Percentiles rank a stretch among this genome's conserved stretches.
These are phyloP conservation scores for Phyllachora maydis DNA, from an alignment of 2,329 filamentous ascomycete species.

Conservation along the genomic window DNA sequence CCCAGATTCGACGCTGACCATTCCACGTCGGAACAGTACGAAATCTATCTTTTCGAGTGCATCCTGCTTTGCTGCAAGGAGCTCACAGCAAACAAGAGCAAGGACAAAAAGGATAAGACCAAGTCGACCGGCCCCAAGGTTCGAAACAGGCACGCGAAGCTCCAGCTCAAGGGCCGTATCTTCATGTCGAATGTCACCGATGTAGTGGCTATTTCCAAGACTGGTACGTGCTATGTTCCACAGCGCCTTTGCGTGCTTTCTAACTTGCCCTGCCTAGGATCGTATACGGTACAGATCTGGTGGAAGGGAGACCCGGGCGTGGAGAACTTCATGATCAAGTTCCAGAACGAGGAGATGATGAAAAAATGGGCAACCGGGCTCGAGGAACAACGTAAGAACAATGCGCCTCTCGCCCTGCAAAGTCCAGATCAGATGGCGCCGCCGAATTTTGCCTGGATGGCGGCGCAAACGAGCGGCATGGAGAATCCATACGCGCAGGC, in stretches of 20 bases:
- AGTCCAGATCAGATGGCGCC: conserved; percentile 29
- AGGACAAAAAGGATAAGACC: conserved; percentile 53
- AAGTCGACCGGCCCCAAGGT: conserved; percentile 33
- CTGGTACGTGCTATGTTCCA: conserved; percentile 48
- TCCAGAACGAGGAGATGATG: conserved; percentile 78
- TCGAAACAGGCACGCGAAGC: conserved; percentile 49
- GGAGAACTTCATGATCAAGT: conserved; percentile 91
- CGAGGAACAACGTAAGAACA: conserved; percentile 51
- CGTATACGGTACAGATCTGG: conserved; percentile 91
- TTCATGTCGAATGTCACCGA: conserved; percentile 99
- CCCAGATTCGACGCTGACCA: no score
- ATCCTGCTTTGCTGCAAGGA: conserved; percentile 97
- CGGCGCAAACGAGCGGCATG: conserved; percentile 39
- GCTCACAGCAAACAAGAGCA: conserved; percentile 62
- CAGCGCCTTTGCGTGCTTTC: conserved; percentile 7
- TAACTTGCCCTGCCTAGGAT: conserved; percentile 41
- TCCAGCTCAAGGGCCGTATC: conserved; percentile 90
- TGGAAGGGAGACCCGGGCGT: conserved; percentile 95
- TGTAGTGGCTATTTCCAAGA: conserved; percentile 69
- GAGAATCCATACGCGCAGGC: conserved; percentile 65
- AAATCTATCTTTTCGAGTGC: conserved; percentile 90
- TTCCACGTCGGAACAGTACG: no score
- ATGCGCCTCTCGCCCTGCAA: conserved; percentile 24
- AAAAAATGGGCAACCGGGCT: conserved; percentile 77
- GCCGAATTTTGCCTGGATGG: conserved; percentile 67